phyloP scores from a whole-genome alignment of 2,329 filamentous ascomycete genomes.

The Madurella mycetomatis region DNA sequence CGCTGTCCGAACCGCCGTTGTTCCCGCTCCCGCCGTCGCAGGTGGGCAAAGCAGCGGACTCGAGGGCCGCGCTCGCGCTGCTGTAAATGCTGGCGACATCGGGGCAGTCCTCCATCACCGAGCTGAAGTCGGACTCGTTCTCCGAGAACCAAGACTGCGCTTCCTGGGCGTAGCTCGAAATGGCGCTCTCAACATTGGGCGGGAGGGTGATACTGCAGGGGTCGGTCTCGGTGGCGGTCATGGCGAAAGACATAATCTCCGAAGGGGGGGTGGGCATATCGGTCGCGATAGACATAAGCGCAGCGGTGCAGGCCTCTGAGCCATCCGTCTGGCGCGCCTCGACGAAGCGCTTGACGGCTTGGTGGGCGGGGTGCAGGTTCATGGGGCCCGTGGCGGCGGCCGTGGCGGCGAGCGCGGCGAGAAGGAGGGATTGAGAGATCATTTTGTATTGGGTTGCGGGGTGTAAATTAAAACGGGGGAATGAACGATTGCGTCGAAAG shows the following conservation, averaged over 20 bases:
- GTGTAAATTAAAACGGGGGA: background rate
- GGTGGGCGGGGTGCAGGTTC: conserved; percentile 7
- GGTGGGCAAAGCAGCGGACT: conserved; percentile 5
- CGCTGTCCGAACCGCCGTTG: background rate
- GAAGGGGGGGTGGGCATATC: conserved; percentile 26
- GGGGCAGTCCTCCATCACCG: conserved; percentile 27
- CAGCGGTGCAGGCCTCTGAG: conserved; percentile 18
- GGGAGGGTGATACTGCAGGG: conserved; percentile 27
- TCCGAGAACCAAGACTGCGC: conserved; percentile 24
- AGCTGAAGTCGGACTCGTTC: conserved; percentile 21
- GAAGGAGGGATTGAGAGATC: conserved; percentile 24
- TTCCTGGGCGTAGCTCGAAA: conserved; percentile 22
- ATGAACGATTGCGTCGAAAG: no score
- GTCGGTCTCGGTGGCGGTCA: conserved; percentile 21
- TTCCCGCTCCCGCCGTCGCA: background rate
- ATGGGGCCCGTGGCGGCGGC: conserved; percentile 18
- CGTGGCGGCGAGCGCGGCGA: conserved; percentile 25
- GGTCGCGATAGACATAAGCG: conserved; percentile 20
- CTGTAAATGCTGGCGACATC: conserved; percentile 13
- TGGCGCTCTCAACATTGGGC: conserved; percentile 19
- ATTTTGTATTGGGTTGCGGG: conserved; percentile 14
- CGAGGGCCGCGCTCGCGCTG: background rate
- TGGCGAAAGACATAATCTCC: conserved; percentile 21
- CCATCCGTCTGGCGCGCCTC: conserved; percentile 26
- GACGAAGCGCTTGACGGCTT: conserved; percentile 18